Evolutionary conservation across 1,139 yeast species (phyloP).

Genomic region (Tardiomyces digboiensis): DNA sequence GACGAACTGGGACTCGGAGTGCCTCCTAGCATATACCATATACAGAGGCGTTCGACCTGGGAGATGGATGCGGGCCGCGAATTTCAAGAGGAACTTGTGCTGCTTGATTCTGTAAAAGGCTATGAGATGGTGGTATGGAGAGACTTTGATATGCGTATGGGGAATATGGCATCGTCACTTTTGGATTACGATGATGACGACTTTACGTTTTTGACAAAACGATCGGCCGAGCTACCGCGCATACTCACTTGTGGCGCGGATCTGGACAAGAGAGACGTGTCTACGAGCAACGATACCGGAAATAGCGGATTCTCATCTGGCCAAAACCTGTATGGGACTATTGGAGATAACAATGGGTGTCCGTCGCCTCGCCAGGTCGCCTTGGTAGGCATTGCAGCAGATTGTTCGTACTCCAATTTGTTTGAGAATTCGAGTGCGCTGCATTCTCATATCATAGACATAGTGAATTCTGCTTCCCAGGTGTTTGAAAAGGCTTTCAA

Average conservation of each 20-base stretch:
- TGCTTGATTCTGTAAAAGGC: constrained; percentile 4
- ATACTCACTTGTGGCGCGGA: not conserved
- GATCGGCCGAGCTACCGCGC: not conserved
- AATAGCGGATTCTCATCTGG: constrained; percentile 23
- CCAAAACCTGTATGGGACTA: constrained; percentile 18
- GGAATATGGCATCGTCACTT: constrained; percentile 2
- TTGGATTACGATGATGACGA: constrained; percentile 2
- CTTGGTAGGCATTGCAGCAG: constrained; percentile 30
- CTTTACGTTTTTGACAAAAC: constrained; percentile 2
- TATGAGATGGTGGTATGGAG: constrained; percentile 23
- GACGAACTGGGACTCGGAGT: constrained; percentile 24
- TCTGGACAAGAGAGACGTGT: constrained; percentile 3
- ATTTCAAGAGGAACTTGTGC: constrained; percentile 11
- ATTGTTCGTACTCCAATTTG: constrained; percentile 25
- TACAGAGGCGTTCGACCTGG: constrained; percentile 13
- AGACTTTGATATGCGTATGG: constrained; percentile 20
- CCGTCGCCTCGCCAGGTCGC: constrained; percentile 26
- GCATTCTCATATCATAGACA: constrained; percentile 23
- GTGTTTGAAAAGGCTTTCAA: constrained; percentile 29
- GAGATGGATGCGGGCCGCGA: constrained; percentile 7
- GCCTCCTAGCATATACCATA: constrained; percentile 22
- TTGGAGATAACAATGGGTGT: constrained; percentile 28
- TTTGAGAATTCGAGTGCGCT: constrained; percentile 24
- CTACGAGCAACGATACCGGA: constrained; percentile 17
- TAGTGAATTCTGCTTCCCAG: constrained; percentile 28